Base-by-base conservation (phyloP, 2,329 filamentous ascomycete species). In the Aspergillus caelatus region DNA sequence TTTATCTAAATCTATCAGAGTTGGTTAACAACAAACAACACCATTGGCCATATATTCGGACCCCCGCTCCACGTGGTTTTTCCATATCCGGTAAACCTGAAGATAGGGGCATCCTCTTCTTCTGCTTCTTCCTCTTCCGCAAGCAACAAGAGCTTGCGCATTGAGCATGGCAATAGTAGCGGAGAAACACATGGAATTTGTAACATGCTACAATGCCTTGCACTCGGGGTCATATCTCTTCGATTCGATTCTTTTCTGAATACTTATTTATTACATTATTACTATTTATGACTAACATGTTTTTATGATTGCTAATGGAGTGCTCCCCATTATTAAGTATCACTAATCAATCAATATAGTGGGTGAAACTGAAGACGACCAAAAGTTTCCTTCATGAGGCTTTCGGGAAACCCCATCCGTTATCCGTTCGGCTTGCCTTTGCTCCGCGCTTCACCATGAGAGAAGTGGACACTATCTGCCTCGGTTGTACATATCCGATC, bases 131-230 rank as follows among this genome's bases (percentile, higher is more conserved):
- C 32, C 11, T 12, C 30, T 32, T 32, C 30, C 9, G 16, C 26
- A 53, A 28, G 50, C 50, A 53, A 53, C 50, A 32, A 32, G 48
- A 53, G 48, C 48, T 53, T 53, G 28, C 46, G 46, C 46, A 19
- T 52, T 32, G 30, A 32, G 10, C 30, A 36, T 36, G 34, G 16
- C 34, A 6, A 36, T 36, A 36, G 34, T 14, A 36, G 34, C 14
- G 16, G 7, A 36, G 34, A 16, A 7, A 36, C 16, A 16, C 34
- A 14, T 36, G 34, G 14, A 14, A 36, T 3, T 36, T 36, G 34
- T 16, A 14, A 16, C 14, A 14, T 10, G 32, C 32, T 12, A 34
- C 32, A 34, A 6, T 36, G 39, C 16, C 39, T n/a, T n/a, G 39
- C 34, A 7, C 34, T 34, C 11, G 32, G 34, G 14, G 34, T n/a